Percentiles rank a stretch among this genome's conserved stretches.
Conservation (phyloP, 2,329 filamentous ascomycete species). For the Sporothrix phasma region DNA sequence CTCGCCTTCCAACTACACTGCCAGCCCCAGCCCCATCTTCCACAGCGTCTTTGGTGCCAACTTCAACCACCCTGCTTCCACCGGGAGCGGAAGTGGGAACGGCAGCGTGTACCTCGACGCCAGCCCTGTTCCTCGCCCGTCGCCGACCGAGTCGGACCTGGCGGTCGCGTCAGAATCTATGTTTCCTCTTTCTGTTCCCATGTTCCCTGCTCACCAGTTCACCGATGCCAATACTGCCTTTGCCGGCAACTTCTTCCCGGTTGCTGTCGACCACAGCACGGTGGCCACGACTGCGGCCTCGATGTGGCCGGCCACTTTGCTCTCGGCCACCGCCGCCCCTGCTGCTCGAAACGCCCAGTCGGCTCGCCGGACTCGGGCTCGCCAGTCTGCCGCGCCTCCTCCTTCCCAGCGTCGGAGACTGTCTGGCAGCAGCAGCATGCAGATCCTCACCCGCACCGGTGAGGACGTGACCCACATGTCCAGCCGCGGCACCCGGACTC, state of each 20-base stretch:
- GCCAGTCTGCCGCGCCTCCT: background rate
- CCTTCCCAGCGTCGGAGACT: conserved; percentile 1
- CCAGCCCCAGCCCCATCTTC: conserved; percentile 32
- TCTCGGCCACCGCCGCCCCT: background rate
- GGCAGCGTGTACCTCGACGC: conserved; percentile 12
- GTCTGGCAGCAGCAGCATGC: conserved; percentile 37
- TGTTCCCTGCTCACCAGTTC: conserved; percentile 22
- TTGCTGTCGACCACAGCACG: conserved; percentile 18
- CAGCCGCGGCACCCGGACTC: conserved; percentile 54
- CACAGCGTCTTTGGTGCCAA: conserved; percentile 31
- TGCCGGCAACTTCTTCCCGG: background rate
- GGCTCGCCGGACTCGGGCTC: background rate
- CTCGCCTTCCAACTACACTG: conserved; percentile 36
- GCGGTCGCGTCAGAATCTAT: conserved; percentile 23
- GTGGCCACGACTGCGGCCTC: background rate
- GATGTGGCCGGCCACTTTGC: background rate
- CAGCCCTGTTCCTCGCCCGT: conserved; percentile 10
- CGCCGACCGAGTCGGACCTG: conserved; percentile 30
- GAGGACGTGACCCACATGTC: conserved; percentile 53
- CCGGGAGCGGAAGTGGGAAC: conserved; percentile 8
- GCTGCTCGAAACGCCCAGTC: conserved; percentile 30
- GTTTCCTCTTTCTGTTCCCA: conserved; percentile 11
- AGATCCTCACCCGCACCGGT: conserved; percentile 55
- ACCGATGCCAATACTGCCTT: conserved; percentile 14
- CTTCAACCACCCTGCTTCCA: background rate